Conservation (phyloP, 192 early-diverging fungal species). For the Gigaspora rosea region DNA sequence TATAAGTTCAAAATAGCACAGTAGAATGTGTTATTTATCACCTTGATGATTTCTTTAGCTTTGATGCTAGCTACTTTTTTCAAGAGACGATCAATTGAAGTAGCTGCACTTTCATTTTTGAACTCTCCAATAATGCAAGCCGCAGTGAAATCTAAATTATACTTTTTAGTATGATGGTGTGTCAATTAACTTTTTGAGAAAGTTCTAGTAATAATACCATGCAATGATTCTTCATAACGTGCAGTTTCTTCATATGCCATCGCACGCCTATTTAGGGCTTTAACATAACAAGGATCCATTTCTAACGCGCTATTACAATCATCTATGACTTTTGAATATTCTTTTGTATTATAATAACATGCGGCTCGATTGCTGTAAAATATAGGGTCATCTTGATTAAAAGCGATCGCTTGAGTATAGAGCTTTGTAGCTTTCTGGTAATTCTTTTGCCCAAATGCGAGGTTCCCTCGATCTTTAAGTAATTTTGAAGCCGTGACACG, state of each 20-base stretch:
- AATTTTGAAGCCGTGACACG: conserved; percentile 65
- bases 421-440: conserved; percentile 82
- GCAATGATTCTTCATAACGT: conserved; percentile 53
- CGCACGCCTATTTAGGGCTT: conserved; percentile 67
- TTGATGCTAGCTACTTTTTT: conserved; percentile 78
- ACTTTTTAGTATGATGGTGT: neutral
- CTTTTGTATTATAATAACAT: conserved; percentile 76
- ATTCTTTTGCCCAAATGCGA: conserved; percentile 78
- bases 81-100: conserved; percentile 85
- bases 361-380: conserved; percentile 97
- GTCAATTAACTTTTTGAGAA: neutral
- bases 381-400: conserved; percentile 73
- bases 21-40: neutral
- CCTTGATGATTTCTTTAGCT: conserved; percentile 74
- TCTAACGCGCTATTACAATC: conserved; percentile 84
- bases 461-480: conserved; percentile 88
- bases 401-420: conserved; percentile 88
- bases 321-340: conserved; percentile 75
- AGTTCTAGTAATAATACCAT: conserved; percentile 38
- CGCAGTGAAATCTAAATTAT: conserved; percentile 73
- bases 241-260: conserved; percentile 58
- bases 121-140: conserved; percentile 95
- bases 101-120: conserved; percentile 77
- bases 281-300: conserved; percentile 86
- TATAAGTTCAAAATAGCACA: conserved; percentile 8